Evolutionary conservation across 768 basidiomycete genomes (phyloP).

Genomic region (Suillus clintonianus): DNA sequence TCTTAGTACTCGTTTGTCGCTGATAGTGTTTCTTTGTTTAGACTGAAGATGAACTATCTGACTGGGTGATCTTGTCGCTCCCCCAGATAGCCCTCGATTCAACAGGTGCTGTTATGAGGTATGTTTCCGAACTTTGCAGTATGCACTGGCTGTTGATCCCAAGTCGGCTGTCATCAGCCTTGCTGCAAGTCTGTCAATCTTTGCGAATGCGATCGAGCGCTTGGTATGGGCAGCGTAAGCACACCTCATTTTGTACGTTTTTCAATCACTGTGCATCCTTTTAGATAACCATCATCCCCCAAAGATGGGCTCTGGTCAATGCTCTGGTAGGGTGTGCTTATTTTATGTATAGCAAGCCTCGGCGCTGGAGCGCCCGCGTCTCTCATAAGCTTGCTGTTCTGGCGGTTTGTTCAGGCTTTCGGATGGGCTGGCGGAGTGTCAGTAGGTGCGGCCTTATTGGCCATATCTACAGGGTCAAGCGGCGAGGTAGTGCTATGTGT

Average conservation of each 20-base stretch:
- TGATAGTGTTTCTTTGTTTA: neutral
- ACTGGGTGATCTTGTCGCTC: neutral
- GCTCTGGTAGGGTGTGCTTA: conserved; percentile 57
- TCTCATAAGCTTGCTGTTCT: conserved; percentile 54
- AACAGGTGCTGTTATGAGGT: conserved; percentile 7
- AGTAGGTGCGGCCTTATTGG: conserved; percentile 56
- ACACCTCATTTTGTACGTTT: conserved; percentile 44
- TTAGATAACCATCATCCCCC: neutral
- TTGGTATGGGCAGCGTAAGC: conserved; percentile 49
- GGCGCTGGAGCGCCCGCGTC: conserved; percentile 51
- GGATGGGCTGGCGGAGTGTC: conserved; percentile 56
- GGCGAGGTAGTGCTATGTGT: conserved; percentile 44
- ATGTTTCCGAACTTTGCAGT: too few species aligned
- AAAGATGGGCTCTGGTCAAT: conserved; percentile 65
- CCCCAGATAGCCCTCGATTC: conserved; percentile 36
- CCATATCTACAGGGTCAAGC: conserved; percentile 60
- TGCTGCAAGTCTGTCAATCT: too few species aligned
- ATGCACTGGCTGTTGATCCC: too few species aligned
- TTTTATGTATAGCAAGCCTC: conserved; percentile 54
- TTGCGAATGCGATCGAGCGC: conserved; percentile 36
- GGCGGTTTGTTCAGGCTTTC: conserved; percentile 60
- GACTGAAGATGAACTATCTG: neutral
- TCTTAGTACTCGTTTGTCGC: neutral
- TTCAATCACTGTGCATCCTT: conserved; percentile 7
- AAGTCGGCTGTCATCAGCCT: too few species aligned